Conservation (phyloP, 495 filamentous ascomycete species). For the Penicillium chermesinum region DNA sequence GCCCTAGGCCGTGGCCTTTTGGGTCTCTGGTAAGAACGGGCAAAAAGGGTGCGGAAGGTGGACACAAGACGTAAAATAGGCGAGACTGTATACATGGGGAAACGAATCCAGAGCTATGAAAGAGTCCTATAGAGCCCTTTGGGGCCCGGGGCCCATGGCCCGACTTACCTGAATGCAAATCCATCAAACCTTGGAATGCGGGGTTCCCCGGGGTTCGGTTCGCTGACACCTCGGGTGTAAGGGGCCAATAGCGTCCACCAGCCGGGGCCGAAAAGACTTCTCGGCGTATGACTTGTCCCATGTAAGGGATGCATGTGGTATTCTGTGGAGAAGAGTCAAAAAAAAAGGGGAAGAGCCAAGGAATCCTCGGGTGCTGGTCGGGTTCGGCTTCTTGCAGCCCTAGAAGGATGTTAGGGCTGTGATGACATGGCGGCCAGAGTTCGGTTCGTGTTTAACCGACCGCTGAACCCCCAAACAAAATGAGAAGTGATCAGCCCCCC, state of each 20-base stretch:
- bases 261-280: conserved; percentile 20
- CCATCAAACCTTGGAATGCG: conserved; percentile 21
- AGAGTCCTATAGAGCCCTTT: neutral
- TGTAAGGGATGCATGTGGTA: neutral
- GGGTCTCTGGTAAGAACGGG: too few relatives aligned
- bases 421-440: conserved; percentile 1
- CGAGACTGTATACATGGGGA: too few relatives aligned
- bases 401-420: neutral
- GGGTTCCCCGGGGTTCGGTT: conserved; percentile 33
- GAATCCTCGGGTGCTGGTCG: conserved; percentile 6
- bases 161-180: conserved; percentile 24
- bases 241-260: conserved; percentile 26
- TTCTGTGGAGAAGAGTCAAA: neutral
- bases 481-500: too few relatives aligned
- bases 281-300: conserved; percentile 19
- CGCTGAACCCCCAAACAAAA: too few relatives aligned
- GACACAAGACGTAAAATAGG: too few relatives aligned
- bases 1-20: neutral
- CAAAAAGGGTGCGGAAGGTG: too few relatives aligned
- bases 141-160: conserved; percentile 6
- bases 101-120: too few relatives aligned
- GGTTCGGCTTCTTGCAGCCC: conserved; percentile 12
- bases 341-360: neutral
- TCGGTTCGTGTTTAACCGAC: neutral
- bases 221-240: conserved; percentile 28